These are phyloP conservation scores for Zygotorulaspora mrakii DNA, from an alignment of 1,139 yeast species.

Conservation along the genomic window DNA sequence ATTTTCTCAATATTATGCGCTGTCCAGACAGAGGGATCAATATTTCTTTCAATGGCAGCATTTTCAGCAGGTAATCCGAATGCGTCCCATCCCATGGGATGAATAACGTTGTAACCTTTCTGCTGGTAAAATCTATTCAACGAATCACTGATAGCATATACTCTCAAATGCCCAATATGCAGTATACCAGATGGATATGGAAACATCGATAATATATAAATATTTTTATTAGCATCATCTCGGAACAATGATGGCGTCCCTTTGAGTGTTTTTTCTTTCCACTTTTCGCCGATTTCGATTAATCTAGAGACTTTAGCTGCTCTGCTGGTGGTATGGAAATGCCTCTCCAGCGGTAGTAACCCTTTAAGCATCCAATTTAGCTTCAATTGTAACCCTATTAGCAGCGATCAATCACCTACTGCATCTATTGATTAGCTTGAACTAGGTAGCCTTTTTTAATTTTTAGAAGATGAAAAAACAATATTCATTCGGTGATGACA, in stretches of 20 bases:
- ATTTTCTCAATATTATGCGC: slow-evolving; percentile 67
- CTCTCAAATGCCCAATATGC: slow-evolving; percentile 92
- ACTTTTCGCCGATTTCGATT: slow-evolving; percentile 27
- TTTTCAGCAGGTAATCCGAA: slow-evolving; percentile 98
- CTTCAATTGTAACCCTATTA: too few relatives aligned
- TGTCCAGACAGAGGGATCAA: slow-evolving; percentile 84
- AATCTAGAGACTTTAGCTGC: slow-evolving; percentile 10
- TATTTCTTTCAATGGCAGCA: slow-evolving; percentile 85
- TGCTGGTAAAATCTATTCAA: slow-evolving; percentile 73
- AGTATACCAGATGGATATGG: slow-evolving; percentile 93
- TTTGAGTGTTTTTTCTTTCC: slow-evolving; percentile 27
- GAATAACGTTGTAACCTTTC: slow-evolving; percentile 73
- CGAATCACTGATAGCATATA: slow-evolving; percentile 85
- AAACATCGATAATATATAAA: slow-evolving; percentile 77
- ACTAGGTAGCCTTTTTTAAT: too few relatives aligned
- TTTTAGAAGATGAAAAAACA: too few relatives aligned
- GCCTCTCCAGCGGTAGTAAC: not conserved
- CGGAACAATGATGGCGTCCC: slow-evolving; percentile 16
- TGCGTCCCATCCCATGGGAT: slow-evolving; percentile 99
- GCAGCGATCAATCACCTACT: too few relatives aligned
- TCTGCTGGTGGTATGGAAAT: slow-evolving; percentile 4
- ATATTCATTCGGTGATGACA: too few relatives aligned
- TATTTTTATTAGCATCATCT: slow-evolving; percentile 14
- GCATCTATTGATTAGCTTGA: too few relatives aligned
- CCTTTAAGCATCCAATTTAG: not conserved